These are phyloP conservation scores for Purpureocillium takamizusanense DNA, from an alignment of 2,329 filamentous ascomycete genomes.

Conservation along the genomic window DNA sequence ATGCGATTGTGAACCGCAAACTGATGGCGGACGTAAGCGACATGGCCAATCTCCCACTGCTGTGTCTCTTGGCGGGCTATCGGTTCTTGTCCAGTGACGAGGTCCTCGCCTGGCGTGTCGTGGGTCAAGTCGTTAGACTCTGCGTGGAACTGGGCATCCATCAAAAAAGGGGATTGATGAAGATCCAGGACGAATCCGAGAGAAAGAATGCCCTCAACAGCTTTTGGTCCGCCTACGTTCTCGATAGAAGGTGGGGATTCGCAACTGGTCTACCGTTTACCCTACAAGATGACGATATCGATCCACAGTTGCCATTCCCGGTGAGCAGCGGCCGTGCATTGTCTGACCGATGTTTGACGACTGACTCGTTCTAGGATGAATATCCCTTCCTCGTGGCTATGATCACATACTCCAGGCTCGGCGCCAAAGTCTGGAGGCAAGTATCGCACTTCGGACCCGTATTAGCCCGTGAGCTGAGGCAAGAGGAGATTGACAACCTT, in stretches of 20 bases:
- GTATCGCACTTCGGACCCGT: slow-evolving; percentile 59
- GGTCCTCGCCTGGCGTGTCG: slow-evolving; percentile 75
- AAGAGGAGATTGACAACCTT: slow-evolving; percentile 68
- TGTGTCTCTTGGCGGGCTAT: slow-evolving; percentile 52
- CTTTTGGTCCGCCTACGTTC: slow-evolving; percentile 80
- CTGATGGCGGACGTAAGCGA: slow-evolving; percentile 45
- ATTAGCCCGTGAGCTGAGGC: slow-evolving; percentile 54
- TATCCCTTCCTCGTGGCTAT: slow-evolving; percentile 71
- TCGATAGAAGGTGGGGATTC: slow-evolving; percentile 83
- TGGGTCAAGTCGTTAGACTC: slow-evolving; percentile 72
- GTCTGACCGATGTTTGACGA: too few relatives aligned
- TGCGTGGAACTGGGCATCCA: slow-evolving; percentile 80
- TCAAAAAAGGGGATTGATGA: slow-evolving; percentile 61
- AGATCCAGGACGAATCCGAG: slow-evolving; percentile 60
- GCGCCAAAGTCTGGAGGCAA: slow-evolving; percentile 78
- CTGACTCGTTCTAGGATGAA: slow-evolving; percentile 27
- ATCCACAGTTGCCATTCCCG: slow-evolving; percentile 68
- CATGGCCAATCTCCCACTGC: slow-evolving; percentile 37
- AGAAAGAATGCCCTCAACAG: slow-evolving; percentile 59
- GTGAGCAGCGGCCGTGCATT: slow-evolving; percentile 38
- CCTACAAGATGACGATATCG: slow-evolving; percentile 78
- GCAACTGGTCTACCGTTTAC: slow-evolving; percentile 83
- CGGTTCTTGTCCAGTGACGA: slow-evolving; percentile 84
- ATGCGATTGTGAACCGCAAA: slow-evolving; percentile 58
- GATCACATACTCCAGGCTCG: slow-evolving; percentile 75